phyloP scores from a whole-genome alignment of 257 asterid species.

The Petrea volubilis region DNA sequence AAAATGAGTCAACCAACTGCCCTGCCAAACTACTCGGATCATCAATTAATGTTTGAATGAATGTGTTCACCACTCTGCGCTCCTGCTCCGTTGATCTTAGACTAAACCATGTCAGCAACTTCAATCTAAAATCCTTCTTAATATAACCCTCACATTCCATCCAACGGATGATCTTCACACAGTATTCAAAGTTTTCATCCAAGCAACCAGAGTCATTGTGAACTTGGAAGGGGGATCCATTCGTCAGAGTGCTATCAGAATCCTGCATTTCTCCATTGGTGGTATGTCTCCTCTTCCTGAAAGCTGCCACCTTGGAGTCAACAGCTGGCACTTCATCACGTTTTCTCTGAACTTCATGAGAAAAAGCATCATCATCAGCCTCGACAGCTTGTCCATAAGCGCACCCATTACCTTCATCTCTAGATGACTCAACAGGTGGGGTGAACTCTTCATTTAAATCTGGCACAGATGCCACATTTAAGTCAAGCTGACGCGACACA shows the following conservation, averaged over 20 bases:
- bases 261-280: conserved; percentile 64
- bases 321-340: conserved; percentile 59
- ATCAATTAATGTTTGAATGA: conserved; percentile 72
- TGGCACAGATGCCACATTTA: conserved; percentile 86
- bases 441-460: conserved; percentile 83
- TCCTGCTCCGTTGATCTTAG: conserved; percentile 88
- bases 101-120: conserved; percentile 92
- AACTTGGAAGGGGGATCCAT: conserved; percentile 69
- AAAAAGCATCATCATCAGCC: conserved; percentile 62
- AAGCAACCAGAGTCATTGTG: conserved; percentile 45
- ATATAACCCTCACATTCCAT: conserved; percentile 88
- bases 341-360: conserved; percentile 58
- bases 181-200: conserved; percentile 84
- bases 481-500: conserved; percentile 78
- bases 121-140: conserved; percentile 72
- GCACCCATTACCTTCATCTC: conserved; percentile 66
- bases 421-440: conserved; percentile 71
- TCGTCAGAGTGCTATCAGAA: conserved; percentile 85
- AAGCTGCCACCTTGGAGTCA: conserved; percentile 53
- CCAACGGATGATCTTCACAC: conserved; percentile 87
- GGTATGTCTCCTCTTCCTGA: conserved; percentile 55
- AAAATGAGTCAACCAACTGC: conserved; percentile 65
- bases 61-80: conserved; percentile 85
- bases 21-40: conserved; percentile 83
- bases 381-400: conserved; percentile 52